Evolutionary conservation across 192 early-diverging fungal genomes (phyloP).

Genomic region (Entophlyctis luteolus): DNA sequence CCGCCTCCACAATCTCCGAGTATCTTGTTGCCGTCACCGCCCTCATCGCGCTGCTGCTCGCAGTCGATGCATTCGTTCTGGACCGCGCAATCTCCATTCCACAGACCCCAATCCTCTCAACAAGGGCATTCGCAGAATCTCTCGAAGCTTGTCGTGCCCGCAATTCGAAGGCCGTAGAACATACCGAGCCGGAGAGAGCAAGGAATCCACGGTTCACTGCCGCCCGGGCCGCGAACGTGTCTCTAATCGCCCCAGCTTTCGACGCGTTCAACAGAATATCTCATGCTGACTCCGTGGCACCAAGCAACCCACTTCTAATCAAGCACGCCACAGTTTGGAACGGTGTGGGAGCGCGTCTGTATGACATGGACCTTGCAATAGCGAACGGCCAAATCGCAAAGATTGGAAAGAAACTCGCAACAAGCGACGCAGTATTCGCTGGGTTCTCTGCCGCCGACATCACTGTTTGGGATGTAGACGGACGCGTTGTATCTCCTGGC

Average conservation of each 20-base stretch:
- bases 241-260: not conserved
- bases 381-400: not conserved
- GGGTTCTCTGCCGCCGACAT: not conserved
- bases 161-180: not conserved
- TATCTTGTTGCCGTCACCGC: not conserved
- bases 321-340: conserved; percentile 5
- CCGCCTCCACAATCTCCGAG: no score
- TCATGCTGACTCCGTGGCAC: not conserved
- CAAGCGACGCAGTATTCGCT: not conserved
- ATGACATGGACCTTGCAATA: not conserved
- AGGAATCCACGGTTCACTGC: not conserved
- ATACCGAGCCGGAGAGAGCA: not conserved
- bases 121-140: not conserved
- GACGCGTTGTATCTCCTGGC: conserved; percentile 68
- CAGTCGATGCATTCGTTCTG: conserved; percentile 1
- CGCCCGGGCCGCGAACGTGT: not conserved
- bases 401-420: not conserved
- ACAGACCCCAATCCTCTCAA: not conserved
- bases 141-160: not conserved
- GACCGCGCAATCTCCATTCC: not conserved
- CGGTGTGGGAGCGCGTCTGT: not conserved
- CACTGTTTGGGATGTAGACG: conserved; percentile 47
- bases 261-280: not conserved
- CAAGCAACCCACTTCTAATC: not conserved
- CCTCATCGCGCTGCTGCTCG: not conserved